Percentiles rank a stretch among this genome's conserved stretches.
Conservation (phyloP, 2,329 filamentous ascomycete species). For the Biscogniauxia sp. region DNA sequence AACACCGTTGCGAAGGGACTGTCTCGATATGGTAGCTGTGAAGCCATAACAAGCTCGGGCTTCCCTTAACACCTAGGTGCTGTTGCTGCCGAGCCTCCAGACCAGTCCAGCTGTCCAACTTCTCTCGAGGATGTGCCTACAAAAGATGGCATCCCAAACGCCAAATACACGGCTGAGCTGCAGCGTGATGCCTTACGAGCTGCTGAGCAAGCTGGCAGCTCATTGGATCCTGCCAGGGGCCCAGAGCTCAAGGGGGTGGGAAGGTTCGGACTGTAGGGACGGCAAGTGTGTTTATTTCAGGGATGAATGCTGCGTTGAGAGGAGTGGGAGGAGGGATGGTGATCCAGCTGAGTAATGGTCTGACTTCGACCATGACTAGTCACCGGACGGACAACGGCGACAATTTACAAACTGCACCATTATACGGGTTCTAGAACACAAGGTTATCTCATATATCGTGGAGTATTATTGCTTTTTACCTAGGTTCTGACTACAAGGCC, state of each 20-base stretch:
- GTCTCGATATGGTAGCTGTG: constrained; percentile 23
- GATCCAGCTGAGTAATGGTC: constrained; percentile 15
- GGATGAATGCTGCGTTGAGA: constrained; percentile 8
- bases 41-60: constrained; percentile 14
- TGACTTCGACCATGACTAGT: constrained; percentile 16
- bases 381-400: constrained; percentile 19
- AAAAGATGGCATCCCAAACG: background rate
- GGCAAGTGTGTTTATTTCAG: constrained; percentile 17
- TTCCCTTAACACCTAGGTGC: constrained; percentile 12
- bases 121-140: background rate
- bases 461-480: constrained; percentile 11
- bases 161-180: constrained; percentile 19
- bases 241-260: constrained; percentile 15
- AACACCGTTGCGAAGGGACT: constrained; percentile 17
- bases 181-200: constrained; percentile 25
- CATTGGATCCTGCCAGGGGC: constrained; percentile 16
- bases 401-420: constrained; percentile 17
- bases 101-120: constrained; percentile 12
- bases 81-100: constrained; percentile 16
- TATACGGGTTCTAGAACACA: constrained; percentile 23
- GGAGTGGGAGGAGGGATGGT: constrained; percentile 5
- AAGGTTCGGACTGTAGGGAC: constrained; percentile 16
- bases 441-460: constrained; percentile 11
- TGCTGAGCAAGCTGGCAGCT: constrained; percentile 23
- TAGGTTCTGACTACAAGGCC: constrained; percentile 9